Conservation (phyloP, 495 filamentous ascomycete genomes). For the Daldinia concentrica region DNA sequence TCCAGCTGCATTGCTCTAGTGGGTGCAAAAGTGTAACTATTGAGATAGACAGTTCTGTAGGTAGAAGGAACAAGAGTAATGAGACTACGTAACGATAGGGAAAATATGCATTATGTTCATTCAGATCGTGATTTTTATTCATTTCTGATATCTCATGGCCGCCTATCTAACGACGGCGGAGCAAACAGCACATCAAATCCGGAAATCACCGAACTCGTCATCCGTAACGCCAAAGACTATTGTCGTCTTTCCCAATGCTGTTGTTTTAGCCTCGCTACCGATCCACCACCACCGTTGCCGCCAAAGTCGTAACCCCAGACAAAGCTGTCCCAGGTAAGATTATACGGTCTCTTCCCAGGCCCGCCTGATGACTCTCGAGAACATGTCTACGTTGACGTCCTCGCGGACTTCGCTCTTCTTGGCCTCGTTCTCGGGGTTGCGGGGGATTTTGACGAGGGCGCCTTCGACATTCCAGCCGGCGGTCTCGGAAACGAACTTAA, state of each 20-base stretch:
- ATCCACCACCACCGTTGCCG: conserved; percentile 18
- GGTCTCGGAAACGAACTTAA: conserved; percentile 82
- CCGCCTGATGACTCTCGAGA: conserved; percentile 78
- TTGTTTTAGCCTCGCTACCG: conserved; percentile 27
- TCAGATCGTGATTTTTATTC: conserved; percentile 36
- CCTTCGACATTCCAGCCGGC: conserved; percentile 84
- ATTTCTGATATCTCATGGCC: conserved; percentile 26
- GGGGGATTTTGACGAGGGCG: conserved; percentile 70
- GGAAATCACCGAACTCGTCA: conserved; percentile 21
- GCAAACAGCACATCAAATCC: conserved; percentile 13
- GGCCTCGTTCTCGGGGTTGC: conserved; percentile 98
- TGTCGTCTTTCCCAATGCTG: conserved; percentile 38
- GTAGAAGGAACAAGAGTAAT: not conserved
- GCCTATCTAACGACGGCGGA: conserved; percentile 19
- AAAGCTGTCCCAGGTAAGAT: conserved; percentile 15
- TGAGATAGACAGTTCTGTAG: not conserved
- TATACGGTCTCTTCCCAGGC: conserved; percentile 91
- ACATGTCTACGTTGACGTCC: conserved; percentile 94
- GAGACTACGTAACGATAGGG: not conserved
- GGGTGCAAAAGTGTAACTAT: not conserved
- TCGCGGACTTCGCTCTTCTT: conserved; percentile 96
- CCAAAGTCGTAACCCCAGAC: not conserved
- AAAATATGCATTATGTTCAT: conserved; percentile 7
- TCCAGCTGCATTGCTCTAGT: not conserved
- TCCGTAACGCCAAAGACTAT: conserved; percentile 39